Conservation (phyloP, 2,329 filamentous ascomycete species). For the Berkeleyomyces rouxiae region DNA sequence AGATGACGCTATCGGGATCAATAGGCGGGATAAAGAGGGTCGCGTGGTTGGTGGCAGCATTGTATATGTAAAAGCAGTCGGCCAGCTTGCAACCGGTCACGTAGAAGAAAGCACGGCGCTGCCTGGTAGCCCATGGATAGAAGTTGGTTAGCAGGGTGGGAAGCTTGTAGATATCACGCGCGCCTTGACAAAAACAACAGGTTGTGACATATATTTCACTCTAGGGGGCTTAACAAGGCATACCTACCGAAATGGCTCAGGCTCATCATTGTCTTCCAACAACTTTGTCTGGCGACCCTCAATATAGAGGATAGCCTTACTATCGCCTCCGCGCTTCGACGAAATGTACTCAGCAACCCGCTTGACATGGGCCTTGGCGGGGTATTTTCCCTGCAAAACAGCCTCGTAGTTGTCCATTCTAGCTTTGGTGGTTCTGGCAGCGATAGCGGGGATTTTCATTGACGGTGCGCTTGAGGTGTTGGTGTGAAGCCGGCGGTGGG, state of each 20-base stretch:
- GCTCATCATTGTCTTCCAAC: conserved; percentile 78
- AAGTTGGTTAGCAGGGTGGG: background rate
- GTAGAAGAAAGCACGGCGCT: conserved; percentile 90
- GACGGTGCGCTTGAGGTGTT: background rate
- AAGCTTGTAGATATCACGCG: background rate
- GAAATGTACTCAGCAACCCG: conserved; percentile 68
- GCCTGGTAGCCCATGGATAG: conserved; percentile 31
- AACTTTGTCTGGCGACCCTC: conserved; percentile 69
- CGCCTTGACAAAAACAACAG: background rate
- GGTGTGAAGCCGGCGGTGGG: background rate
- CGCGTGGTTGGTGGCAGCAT: conserved; percentile 53
- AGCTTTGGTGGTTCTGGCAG: background rate
- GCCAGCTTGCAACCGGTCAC: conserved; percentile 68
- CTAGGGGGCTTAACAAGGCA: background rate
- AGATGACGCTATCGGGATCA: conserved; percentile 79
- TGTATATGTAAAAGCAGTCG: conserved; percentile 68
- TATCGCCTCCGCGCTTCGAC: conserved; percentile 43
- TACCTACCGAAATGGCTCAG: conserved; percentile 57
- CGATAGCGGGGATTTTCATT: conserved; percentile 4
- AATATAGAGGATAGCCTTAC: conserved; percentile 63
- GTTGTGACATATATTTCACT: background rate
- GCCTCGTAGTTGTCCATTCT: conserved; percentile 21
- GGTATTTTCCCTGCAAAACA: conserved; percentile 49
- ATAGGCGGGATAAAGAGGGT: conserved; percentile 85
- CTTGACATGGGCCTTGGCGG: conserved; percentile 72